Conservation (phyloP, 225 moss, liverwort and hornwort genomes). For the Neckera pumila region DNA sequence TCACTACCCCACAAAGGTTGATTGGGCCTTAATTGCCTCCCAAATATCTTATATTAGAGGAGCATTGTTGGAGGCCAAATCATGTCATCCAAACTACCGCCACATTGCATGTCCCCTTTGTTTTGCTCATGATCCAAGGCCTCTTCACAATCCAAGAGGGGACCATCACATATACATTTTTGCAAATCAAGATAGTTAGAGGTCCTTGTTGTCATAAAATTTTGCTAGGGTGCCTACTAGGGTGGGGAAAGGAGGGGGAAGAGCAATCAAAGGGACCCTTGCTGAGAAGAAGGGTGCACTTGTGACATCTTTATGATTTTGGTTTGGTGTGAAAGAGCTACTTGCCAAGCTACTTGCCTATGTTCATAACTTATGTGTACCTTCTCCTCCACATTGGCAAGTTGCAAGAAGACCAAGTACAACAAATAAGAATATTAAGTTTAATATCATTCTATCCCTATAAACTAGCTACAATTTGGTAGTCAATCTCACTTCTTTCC, state of each 20-base stretch:
- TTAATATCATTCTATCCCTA: not conserved
- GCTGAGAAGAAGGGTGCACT: fast-evolving
- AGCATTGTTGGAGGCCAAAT: not conserved
- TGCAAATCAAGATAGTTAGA: too few relatives aligned
- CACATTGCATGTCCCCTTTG: fast-evolving
- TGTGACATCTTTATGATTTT: not conserved
- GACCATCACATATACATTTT: fast-evolving
- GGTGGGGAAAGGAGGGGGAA: fast-evolving
- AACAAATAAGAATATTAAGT: not conserved
- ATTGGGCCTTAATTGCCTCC: not conserved
- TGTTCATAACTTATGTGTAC: fast-evolving
- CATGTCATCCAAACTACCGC: fast-evolving
- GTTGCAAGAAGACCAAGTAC: fast-evolving
- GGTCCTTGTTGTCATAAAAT: not conserved
- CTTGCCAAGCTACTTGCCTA: fast-evolving
- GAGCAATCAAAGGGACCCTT: not conserved
- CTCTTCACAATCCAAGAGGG: not conserved
- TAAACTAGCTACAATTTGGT: not conserved
- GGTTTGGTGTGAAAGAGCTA: not conserved
- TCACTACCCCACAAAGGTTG: fast-evolving
- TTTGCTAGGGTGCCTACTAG: too few relatives aligned
- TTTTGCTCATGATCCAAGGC: fast-evolving
- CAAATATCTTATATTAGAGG: not conserved
- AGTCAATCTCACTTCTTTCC: not conserved
- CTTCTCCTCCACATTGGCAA: fast-evolving